Conservation (phyloP, 306 rosid genomes). For the Prunus persica region Prunus_persica_NCBIv2 NC_034013.1:18283501-18284000, state of each 20-base stretch:
- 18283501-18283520: not conserved
- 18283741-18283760: not conserved
- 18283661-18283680: not conserved
- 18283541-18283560: slow-evolving; percentile 16
- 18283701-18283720: not conserved
- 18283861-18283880: no score
- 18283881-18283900: no score
- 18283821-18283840: not conserved
- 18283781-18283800: not conserved
- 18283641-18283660: not conserved
- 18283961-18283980: no score
- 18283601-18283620: slow-evolving; percentile 98
- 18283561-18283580: slow-evolving; percentile 81
- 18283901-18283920: no score
- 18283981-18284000: not conserved
- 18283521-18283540: not conserved
- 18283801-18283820: not conserved
- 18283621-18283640: slow-evolving; percentile 69
- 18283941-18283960: no score
- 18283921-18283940: no score
- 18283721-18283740: not conserved
- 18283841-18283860: not conserved
- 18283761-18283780: not conserved
- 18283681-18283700: not conserved
- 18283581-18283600: slow-evolving; percentile 99